Percentiles rank a stretch among this genome's conserved stretches.
These are phyloP conservation scores for Ascoidea tarda DNA, from an alignment of 805 yeast species.

Conservation along the genomic window DNA sequence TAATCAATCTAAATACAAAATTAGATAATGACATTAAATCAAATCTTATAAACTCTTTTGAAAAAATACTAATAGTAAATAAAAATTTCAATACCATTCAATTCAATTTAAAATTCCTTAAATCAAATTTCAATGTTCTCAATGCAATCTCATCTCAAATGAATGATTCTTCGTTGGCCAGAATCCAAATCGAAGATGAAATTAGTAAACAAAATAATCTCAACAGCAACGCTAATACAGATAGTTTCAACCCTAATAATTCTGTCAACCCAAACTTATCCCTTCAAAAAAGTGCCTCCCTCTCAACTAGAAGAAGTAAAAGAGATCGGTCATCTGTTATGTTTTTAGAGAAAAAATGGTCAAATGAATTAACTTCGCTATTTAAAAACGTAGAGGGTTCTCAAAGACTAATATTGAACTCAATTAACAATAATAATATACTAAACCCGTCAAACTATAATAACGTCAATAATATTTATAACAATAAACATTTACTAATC, in stretches of 20 bases:
- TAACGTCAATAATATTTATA: no score
- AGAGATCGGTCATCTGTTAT: conserved; percentile 57
- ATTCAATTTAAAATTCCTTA: conserved; percentile 44
- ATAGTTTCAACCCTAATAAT: conserved; percentile 1
- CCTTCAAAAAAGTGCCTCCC: not conserved
- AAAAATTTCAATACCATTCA: conserved; percentile 51
- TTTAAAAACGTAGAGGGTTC: conserved; percentile 88
- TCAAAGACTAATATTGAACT: conserved; percentile 52
- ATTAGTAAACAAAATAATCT: conserved; percentile 4
- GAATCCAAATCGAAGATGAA: conserved; percentile 32
- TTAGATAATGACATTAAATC: conserved; percentile 44
- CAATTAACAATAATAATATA: conserved; percentile 37
- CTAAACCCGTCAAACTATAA: no score
- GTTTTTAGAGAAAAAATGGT: conserved; percentile 74
- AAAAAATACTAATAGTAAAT: conserved; percentile 43
- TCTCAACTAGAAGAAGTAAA: conserved; percentile 13
- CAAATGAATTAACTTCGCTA: conserved; percentile 48
- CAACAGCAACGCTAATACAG: conserved; percentile 9
- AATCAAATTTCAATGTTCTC: conserved; percentile 45
- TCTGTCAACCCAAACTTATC: not conserved
- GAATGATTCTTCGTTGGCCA: conserved; percentile 43
- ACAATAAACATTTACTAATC: conserved; percentile 49
- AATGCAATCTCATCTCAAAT: conserved; percentile 45
- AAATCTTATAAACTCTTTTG: conserved; percentile 48
- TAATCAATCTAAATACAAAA: conserved; percentile 31